Evolutionary conservation across 2,329 filamentous ascomycete genomes (phyloP).

Genomic region (Xylariaceae sp.): DNA sequence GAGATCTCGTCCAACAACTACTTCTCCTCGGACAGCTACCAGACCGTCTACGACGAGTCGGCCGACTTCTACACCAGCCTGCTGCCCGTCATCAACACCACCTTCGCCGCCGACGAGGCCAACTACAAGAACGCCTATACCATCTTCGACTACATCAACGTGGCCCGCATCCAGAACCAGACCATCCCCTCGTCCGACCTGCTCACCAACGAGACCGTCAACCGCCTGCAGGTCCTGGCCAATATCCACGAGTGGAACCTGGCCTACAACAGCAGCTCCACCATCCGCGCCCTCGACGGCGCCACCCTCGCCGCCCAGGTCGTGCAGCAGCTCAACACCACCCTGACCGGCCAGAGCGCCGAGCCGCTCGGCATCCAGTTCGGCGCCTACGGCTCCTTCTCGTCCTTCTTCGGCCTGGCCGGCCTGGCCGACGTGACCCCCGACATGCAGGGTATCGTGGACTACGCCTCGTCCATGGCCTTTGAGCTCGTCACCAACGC

Average conservation of each 20-base stretch:
- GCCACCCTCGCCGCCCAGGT: constrained; percentile 50
- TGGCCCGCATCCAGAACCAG: constrained; percentile 52
- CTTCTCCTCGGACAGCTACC: constrained; percentile 41
- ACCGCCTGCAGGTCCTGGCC: constrained; percentile 64
- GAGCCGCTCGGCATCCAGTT: constrained; percentile 46
- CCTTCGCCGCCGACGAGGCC: constrained; percentile 36
- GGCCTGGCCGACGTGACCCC: constrained; percentile 40
- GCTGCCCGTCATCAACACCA: constrained; percentile 47
- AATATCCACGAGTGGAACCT: constrained; percentile 75
- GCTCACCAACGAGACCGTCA: constrained; percentile 51
- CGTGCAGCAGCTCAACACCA: constrained; percentile 42
- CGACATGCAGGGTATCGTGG: constrained; percentile 69
- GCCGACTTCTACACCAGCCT: constrained; percentile 52
- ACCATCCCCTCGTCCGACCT: constrained; percentile 51
- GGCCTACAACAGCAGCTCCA: constrained; percentile 71
- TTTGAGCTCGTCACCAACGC: constrained; percentile 63
- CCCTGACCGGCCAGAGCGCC: constrained; percentile 33
- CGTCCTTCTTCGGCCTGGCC: constrained; percentile 56
- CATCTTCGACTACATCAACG: constrained; percentile 56
- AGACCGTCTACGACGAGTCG: constrained; percentile 38
- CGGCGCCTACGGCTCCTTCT: constrained; percentile 54
- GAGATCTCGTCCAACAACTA: constrained; percentile 49
- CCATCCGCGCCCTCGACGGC: constrained; percentile 51
- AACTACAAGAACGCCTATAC: constrained; percentile 54
- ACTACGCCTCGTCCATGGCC: constrained; percentile 74